Percentiles rank a stretch among this genome's conserved stretches.
Conservation (phyloP, 2,329 filamentous ascomycete genomes). For the Laburnicola sp. region DNA sequence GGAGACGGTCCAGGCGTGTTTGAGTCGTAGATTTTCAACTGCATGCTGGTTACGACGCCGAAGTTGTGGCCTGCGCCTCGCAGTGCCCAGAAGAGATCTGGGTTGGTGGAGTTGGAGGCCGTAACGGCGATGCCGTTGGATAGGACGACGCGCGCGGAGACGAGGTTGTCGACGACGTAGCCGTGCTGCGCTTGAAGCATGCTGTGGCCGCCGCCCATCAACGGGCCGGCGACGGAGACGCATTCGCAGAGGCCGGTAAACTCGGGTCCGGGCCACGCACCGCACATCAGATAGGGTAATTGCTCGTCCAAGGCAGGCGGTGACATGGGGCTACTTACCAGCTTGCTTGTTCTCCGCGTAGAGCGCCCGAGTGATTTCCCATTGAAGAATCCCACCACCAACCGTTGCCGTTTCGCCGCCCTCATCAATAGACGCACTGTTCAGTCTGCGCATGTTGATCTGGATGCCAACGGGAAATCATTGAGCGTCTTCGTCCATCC, state of each 20-base stretch:
- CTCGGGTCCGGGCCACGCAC: no score
- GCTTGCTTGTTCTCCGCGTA: constrained; percentile 36
- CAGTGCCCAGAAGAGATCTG: constrained; percentile 47
- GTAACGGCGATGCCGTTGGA: constrained; percentile 16
- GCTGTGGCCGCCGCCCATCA: constrained; percentile 61
- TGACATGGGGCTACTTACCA: constrained; percentile 20
- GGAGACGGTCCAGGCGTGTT: constrained; percentile 12
- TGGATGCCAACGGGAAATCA: constrained; percentile 30
- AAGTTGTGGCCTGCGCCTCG: constrained; percentile 46
- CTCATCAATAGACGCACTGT: constrained; percentile 25
- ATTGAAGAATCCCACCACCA: constrained; percentile 32
- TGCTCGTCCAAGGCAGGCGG: neutral
- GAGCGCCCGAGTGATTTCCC: constrained; percentile 30
- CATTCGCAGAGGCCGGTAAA: constrained; percentile 26
- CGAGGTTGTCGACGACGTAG: constrained; percentile 16
- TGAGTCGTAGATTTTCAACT: constrained; percentile 9
- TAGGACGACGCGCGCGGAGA: constrained; percentile 29
- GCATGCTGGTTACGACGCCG: constrained; percentile 35
- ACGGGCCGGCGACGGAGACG: constrained; percentile 59
- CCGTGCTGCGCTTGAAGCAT: constrained; percentile 30
- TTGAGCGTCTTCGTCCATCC: constrained; percentile 34
- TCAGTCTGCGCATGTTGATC: constrained; percentile 39
- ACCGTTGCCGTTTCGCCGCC: constrained; percentile 28
- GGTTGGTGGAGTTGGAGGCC: constrained; percentile 20
- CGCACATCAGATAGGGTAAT: neutral